Conservation (phyloP, 1,139 yeast genomes). For the Suhomyces chickasaworum region DNA sequence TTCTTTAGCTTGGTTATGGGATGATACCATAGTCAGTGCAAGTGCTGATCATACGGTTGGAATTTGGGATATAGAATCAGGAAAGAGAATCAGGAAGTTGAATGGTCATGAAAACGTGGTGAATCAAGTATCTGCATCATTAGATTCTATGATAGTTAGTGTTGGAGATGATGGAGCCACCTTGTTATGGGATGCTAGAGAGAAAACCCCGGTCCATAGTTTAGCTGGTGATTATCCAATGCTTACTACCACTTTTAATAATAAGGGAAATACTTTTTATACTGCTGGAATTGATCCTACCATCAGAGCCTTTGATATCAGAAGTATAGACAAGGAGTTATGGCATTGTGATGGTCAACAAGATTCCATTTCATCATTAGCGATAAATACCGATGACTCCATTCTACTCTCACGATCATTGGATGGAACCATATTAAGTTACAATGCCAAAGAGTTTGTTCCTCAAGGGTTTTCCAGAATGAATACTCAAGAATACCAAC, state of each 20-base stretch:
- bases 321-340: constrained; percentile 39
- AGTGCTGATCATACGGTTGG: constrained; percentile 57
- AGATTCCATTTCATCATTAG: constrained; percentile 52
- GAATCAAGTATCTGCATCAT: constrained; percentile 49
- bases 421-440: constrained; percentile 59
- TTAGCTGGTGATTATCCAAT: constrained; percentile 58
- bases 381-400: constrained; percentile 52
- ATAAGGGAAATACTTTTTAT: constrained; percentile 46
- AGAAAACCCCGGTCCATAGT: constrained; percentile 33
- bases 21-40: constrained; percentile 41
- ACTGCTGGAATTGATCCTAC: constrained; percentile 70
- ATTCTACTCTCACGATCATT: constrained; percentile 57
- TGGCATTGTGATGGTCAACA: constrained; percentile 51
- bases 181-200: constrained; percentile 65
- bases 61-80: constrained; percentile 63
- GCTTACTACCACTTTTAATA: constrained; percentile 49
- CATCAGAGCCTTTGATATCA: constrained; percentile 57
- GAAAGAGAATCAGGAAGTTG: constrained; percentile 55
- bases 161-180: constrained; percentile 69
- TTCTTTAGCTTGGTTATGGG: constrained; percentile 47
- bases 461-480: constrained; percentile 42
- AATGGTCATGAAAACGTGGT: constrained; percentile 56
- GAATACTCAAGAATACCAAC: constrained; percentile 53
- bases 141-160: constrained; percentile 43
- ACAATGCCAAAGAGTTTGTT: constrained; percentile 52